These are phyloP conservation scores for Saccharomycopsis capsularis DNA, from an alignment of 805 yeast species.

Conservation along the genomic window DNA sequence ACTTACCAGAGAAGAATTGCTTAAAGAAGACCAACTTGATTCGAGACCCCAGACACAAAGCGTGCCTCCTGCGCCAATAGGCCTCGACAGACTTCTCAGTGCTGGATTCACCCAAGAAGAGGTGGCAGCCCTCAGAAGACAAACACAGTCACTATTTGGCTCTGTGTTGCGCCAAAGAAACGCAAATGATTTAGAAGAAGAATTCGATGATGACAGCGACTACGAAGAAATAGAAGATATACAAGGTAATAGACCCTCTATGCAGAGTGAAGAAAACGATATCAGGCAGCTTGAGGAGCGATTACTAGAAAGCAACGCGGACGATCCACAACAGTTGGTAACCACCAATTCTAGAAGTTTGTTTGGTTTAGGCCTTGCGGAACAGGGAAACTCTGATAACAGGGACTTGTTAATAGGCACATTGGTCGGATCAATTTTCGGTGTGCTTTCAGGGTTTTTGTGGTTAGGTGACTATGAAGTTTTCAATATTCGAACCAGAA, in stretches of 20 bases:
- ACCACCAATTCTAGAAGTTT: constrained; percentile 36
- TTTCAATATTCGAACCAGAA: constrained; percentile 54
- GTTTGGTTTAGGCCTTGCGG: constrained; percentile 17
- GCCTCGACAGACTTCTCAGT: constrained; percentile 75
- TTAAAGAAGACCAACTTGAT: constrained; percentile 46
- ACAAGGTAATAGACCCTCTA: background rate
- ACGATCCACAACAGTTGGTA: constrained; percentile 39
- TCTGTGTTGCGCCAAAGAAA: constrained; percentile 21
- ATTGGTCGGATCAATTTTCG: constrained; percentile 66
- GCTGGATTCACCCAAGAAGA: constrained; percentile 84
- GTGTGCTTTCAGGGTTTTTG: constrained; percentile 61
- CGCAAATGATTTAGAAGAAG: constrained; percentile 16
- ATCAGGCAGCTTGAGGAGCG: constrained; percentile 70
- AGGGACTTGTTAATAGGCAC: constrained; percentile 67
- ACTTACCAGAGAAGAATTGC: constrained; percentile 42
- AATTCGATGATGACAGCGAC: constrained; percentile 22
- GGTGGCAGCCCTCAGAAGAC: constrained; percentile 61
- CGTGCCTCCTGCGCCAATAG: constrained; percentile 56
- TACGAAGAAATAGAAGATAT: constrained; percentile 27
- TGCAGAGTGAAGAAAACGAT: constrained; percentile 33
- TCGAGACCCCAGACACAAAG: constrained; percentile 39
- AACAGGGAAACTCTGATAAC: constrained; percentile 34
- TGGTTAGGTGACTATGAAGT: constrained; percentile 48
- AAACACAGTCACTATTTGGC: constrained; percentile 67
- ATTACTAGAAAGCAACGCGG: constrained; percentile 79